Evolutionary conservation across 805 yeast species (phyloP).

Genomic region (Geotrichum ghanense): DNA sequence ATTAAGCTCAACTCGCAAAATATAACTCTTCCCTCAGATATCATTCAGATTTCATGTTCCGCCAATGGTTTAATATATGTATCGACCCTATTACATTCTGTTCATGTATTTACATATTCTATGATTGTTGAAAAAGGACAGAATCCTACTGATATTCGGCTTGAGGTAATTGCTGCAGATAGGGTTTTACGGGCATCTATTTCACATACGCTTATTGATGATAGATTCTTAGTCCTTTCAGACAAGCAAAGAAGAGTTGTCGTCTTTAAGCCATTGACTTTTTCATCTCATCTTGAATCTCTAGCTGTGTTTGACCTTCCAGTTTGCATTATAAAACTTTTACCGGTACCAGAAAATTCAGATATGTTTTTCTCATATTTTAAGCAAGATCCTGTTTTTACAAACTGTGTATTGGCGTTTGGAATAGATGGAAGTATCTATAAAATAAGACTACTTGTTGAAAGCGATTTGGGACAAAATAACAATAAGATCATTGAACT

Average conservation of each 20-base stretch:
- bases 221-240: background rate
- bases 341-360: background rate
- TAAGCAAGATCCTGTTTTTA: background rate
- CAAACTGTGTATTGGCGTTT: background rate
- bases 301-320: background rate
- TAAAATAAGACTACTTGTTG: background rate
- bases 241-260: background rate
- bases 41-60: background rate
- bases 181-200: background rate
- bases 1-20: background rate
- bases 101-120: background rate
- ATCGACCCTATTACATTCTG: background rate
- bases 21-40: background rate
- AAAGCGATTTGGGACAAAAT: background rate
- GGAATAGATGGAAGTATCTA: background rate
- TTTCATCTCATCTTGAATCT: background rate
- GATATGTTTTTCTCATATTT: conserved; percentile 1
- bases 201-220: background rate
- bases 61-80: background rate
- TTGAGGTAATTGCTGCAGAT: background rate
- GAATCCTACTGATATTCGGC: background rate
- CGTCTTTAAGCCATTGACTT: background rate
- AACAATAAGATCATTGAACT: background rate
- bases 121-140: background rate
- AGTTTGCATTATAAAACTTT: background rate